Percentiles rank a stretch among this genome's conserved stretches.
These are phyloP conservation scores for Trichoderma harzianum DNA, from an alignment of 2,329 filamentous ascomycete genomes.

Conservation along the genomic window DNA sequence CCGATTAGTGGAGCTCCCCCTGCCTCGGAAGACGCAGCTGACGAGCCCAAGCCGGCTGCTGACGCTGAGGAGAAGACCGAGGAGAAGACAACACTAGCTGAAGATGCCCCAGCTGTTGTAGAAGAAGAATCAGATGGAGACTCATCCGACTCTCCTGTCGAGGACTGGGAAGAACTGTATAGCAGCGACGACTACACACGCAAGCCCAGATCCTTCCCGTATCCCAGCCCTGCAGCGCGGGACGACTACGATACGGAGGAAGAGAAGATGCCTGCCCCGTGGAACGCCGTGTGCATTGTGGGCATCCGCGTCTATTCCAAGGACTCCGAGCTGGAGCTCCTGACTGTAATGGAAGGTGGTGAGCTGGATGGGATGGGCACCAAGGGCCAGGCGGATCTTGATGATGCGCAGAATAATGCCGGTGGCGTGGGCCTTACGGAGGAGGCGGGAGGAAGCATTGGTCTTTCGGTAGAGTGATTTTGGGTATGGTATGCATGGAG, in stretches of 20 bases:
- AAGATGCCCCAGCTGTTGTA: constrained; percentile 14
- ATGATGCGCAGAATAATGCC: constrained; percentile 56
- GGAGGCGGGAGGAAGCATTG: not conserved
- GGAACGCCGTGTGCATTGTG: constrained; percentile 62
- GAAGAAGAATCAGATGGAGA: constrained; percentile 42
- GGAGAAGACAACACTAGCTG: not conserved
- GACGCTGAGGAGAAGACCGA: not conserved
- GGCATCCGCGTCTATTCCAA: constrained; percentile 61
- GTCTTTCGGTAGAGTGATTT: constrained; percentile 22
- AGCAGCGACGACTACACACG: constrained; percentile 56
- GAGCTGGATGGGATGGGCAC: constrained; percentile 55
- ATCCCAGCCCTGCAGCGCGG: constrained; percentile 31
- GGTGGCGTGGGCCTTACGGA: constrained; percentile 40
- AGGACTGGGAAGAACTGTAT: constrained; percentile 58
- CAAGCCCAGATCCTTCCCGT: constrained; percentile 44
- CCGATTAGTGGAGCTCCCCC: constrained; percentile 28
- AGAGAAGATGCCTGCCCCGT: constrained; percentile 53
- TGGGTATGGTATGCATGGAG: not conserved
- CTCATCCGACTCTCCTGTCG: constrained; percentile 57
- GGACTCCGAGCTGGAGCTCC: constrained; percentile 52
- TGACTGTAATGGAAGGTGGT: constrained; percentile 54
- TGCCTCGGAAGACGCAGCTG: constrained; percentile 18
- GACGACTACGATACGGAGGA: constrained; percentile 53
- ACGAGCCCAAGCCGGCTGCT: constrained; percentile 5
- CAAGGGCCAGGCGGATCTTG: constrained; percentile 53